Base-by-base conservation (phyloP, 495 filamentous ascomycete species). In the Podospora fimiseda region DNA sequence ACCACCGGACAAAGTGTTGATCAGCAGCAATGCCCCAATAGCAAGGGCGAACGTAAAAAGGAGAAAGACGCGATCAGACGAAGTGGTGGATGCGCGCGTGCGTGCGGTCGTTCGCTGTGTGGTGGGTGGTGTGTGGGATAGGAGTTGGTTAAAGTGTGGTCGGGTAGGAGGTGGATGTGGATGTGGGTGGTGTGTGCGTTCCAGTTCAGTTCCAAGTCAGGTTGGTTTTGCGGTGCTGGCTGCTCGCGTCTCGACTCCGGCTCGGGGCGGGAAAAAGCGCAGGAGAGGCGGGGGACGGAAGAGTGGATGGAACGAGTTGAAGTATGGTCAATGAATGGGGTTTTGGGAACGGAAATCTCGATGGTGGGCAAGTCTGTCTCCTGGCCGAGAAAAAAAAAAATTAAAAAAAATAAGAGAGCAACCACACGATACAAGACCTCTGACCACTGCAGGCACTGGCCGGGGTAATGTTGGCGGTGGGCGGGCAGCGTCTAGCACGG, bases 331-430 rank as follows among this genome's bases (percentile, higher is more conserved):
- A 23, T 22, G 18, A 22, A 41, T 33, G 27, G 39, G 16, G 11
- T 41, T 41, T 6, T 41, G 16, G 9, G 38, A 37, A 45, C 21
- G 46, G 33, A 48, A 30, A 40, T 27, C 42, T 51, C 30, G 22
- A 37, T 42, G 41, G 47, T 20, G 47, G 46, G 33, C 47, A 56
- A 56, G 44, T 42, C 40, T 50, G 38, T 39, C 52, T 14, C 8
- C 39, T 56, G 53, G 45, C 8, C 5, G 5, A 4, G 16, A n/a
- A 18, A 37, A 8, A 37, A 37, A 8, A 37, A n/a, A 50, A 41
- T 39, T 27, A 48, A 41, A 43, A 47, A 51, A 56, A 43, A 44
- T 47, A 37, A 41, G 33, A 48, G 19, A 41, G 44, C 45, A 47
- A 22, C 8, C 23, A 20, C 20, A 47, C 20, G 6, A 22, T 22